Evolutionary conservation across 1,284 basidiomycete genomes (phyloP).

Genomic region (Singerocomus rubriflavus): DNA sequence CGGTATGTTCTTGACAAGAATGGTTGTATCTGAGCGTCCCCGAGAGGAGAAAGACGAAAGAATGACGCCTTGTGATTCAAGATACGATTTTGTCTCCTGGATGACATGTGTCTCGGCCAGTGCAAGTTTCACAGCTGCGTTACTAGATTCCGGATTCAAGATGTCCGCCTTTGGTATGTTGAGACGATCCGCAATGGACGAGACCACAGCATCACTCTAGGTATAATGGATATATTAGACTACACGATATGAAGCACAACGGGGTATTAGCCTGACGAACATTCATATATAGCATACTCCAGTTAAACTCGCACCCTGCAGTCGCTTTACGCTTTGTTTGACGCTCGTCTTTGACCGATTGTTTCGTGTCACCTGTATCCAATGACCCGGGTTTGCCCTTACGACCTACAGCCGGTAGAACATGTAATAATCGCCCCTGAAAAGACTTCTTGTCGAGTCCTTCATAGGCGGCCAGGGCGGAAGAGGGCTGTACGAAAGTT

Average conservation of each 20-base stretch:
- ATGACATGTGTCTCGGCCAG: constrained; percentile 96
- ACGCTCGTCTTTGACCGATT: constrained; percentile 66
- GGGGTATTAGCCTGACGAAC: constrained; percentile 51
- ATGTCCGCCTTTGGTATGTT: constrained; percentile 85
- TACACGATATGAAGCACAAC: constrained; percentile 11
- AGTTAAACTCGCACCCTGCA: constrained; percentile 88
- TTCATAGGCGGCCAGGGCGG: constrained; percentile 76
- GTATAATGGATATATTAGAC: constrained; percentile 20
- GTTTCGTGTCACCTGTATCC: constrained; percentile 47
- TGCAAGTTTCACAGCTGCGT: constrained; percentile 90
- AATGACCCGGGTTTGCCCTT: constrained; percentile 46
- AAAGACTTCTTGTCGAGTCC: constrained; percentile 84
- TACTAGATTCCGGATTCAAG: constrained; percentile 72
- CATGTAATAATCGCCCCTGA: constrained; percentile 89
- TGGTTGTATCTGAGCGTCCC: constrained; percentile 72
- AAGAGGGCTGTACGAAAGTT: constrained; percentile 61
- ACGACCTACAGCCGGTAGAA: constrained; percentile 79
- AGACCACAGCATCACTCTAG: constrained; percentile 86
- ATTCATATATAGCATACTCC: constrained; percentile 98
- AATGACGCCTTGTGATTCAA: constrained; percentile 71
- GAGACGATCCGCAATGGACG: constrained; percentile 80
- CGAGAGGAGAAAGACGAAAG: constrained; percentile 56
- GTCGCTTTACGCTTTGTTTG: constrained; percentile 69
- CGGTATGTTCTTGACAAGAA: constrained; percentile 97
- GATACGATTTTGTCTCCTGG: constrained; percentile 89